phyloP scores from a whole-genome alignment of 768 basidiomycete genomes.

The Cystoderma amianthinum region DNA sequence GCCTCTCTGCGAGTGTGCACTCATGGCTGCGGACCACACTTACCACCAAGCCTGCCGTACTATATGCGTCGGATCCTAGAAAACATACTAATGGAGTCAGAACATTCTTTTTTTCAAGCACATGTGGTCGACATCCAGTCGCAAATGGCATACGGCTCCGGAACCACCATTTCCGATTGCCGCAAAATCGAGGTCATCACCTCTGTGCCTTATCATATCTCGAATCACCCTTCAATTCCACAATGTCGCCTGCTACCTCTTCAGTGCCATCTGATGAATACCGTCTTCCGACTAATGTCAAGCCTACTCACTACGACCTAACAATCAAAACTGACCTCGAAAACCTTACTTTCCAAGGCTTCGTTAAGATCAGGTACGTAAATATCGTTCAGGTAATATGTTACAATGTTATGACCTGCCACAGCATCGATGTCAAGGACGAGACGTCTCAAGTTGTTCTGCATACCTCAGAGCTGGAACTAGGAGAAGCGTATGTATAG shows the following conservation, averaged over 20 bases:
- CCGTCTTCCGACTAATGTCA: slow-evolving; percentile 62
- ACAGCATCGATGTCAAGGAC: slow-evolving; percentile 55
- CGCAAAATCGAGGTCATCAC: no score
- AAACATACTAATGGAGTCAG: no score
- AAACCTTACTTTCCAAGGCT: slow-evolving; percentile 65
- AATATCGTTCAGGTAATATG: background rate
- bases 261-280: slow-evolving; percentile 27
- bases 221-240: slow-evolving; percentile 11
- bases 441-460: slow-evolving; percentile 58
- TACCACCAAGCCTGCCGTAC: no score
- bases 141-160: no score
- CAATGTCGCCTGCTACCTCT: slow-evolving; percentile 19
- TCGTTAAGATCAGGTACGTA: slow-evolving; percentile 62
- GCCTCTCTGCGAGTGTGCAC: no score
- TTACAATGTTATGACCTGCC: slow-evolving; percentile 3
- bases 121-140: no score
- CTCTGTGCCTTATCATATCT: no score
- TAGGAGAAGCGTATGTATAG: no score
- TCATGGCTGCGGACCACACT: no score
- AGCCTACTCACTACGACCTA: slow-evolving; percentile 72
- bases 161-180: no score
- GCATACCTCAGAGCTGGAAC: slow-evolving; percentile 57
- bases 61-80: no score
- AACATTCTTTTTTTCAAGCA: no score
- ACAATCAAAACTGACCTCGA: slow-evolving; percentile 79